A percentile compares a stretch with the other conserved stretches of the same genome.
phyloP scores from a whole-genome alignment of 164 flowering plant species.

The Sextonia rubra region DNA sequence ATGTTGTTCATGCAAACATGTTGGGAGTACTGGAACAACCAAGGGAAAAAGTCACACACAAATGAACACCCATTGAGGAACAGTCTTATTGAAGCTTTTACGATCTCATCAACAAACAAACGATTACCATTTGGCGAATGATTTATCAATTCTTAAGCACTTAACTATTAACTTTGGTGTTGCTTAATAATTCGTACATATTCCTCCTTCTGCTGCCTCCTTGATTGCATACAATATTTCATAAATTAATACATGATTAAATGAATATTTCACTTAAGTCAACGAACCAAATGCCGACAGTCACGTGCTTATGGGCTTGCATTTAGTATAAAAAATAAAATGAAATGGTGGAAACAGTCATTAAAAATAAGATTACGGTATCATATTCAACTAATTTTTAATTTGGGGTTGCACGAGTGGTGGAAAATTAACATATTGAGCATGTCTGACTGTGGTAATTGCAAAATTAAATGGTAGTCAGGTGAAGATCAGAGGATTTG shows the following conservation, averaged over 20 bases:
- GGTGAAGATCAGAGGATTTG: too few species aligned
- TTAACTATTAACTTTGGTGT: neutral
- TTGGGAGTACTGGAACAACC: too few species aligned
- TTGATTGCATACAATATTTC: neutral
- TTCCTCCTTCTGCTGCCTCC: neutral
- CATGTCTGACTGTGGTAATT: neutral
- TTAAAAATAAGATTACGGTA: neutral
- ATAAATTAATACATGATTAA: constrained; percentile 4
- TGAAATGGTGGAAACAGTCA: neutral
- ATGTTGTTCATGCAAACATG: too few species aligned
- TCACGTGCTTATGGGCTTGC: constrained; percentile 13
- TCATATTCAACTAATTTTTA: too few species aligned
- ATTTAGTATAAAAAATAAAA: neutral
- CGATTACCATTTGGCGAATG: neutral
- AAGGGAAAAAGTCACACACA: too few species aligned
- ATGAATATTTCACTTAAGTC: neutral
- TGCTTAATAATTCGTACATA: neutral
- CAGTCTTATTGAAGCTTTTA: too few species aligned
- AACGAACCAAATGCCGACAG: constrained; percentile 6
- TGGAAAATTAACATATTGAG: neutral
- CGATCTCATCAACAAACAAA: neutral
- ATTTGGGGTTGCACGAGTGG: neutral
- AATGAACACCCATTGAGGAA: too few species aligned
- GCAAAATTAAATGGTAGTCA: neutral
- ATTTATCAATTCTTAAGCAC: neutral